Conservation (phyloP, 2,329 filamentous ascomycete species). For the Tolypocladium ophioglossoides region DNA sequence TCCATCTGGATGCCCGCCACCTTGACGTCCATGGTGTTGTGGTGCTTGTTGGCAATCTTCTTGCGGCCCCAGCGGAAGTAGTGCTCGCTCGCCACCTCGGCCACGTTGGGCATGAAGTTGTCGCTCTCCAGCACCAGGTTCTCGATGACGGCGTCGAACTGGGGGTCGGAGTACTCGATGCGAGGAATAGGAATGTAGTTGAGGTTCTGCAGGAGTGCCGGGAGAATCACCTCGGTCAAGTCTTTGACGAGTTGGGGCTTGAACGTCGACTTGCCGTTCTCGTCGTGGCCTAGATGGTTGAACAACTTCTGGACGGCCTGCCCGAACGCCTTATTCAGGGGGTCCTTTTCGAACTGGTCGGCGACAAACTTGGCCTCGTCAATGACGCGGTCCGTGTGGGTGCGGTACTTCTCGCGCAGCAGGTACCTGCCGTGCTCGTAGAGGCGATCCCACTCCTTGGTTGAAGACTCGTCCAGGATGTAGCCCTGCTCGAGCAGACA, state of each 20-base stretch:
- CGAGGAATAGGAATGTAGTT: conserved; percentile 88
- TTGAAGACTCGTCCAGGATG: conserved; percentile 73
- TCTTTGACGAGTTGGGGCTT: conserved; percentile 92
- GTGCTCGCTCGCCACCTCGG: conserved; percentile 85
- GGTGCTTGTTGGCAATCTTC: conserved; percentile 67
- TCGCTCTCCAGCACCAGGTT: conserved; percentile 93
- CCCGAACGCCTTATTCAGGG: conserved; percentile 74
- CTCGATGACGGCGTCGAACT: conserved; percentile 82
- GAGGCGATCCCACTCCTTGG: conserved; percentile 69
- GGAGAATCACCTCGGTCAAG: conserved; percentile 75
- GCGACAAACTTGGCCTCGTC: conserved; percentile 86
- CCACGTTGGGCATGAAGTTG: conserved; percentile 87
- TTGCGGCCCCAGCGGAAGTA: conserved; percentile 94
- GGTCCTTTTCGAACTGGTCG: conserved; percentile 81
- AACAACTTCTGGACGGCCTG: conserved; percentile 74
- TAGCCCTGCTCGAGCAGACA: conserved; percentile 85
- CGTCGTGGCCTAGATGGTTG: conserved; percentile 74
- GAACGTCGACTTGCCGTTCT: conserved; percentile 74
- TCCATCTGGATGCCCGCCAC: conserved; percentile 91
- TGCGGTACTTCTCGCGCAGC: conserved; percentile 77
- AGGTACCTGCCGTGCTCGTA: conserved; percentile 81
- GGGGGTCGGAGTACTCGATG: conserved; percentile 80
- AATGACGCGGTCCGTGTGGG: conserved; percentile 74
- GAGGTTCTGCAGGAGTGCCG: conserved; percentile 69
- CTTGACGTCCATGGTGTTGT: conserved; percentile 73